phyloP scores from a whole-genome alignment of 768 basidiomycete genomes.

The Grammothele lineata region DNA sequence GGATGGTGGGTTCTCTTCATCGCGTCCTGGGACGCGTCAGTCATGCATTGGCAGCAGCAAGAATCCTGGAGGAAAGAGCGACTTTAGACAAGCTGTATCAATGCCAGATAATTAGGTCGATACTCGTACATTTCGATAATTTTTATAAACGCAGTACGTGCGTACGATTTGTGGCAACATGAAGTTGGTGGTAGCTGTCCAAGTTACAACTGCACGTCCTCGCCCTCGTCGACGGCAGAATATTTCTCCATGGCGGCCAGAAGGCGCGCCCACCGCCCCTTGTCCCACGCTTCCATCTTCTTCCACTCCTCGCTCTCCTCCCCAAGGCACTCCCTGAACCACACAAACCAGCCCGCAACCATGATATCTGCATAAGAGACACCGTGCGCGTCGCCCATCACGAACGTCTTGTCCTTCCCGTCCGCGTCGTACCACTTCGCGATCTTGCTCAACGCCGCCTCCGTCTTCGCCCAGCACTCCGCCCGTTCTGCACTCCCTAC shows the following conservation, averaged over 20 bases:
- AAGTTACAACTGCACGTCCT: not conserved
- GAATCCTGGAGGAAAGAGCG: too few species aligned
- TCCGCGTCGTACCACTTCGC: constrained; percentile 26
- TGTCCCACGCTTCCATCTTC: constrained; percentile 33
- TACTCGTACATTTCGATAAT: too few species aligned
- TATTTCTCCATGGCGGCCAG: constrained; percentile 29
- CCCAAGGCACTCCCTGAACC: constrained; percentile 29
- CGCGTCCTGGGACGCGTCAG: too few species aligned
- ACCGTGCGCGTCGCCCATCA: constrained; percentile 27
- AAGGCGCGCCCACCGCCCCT: constrained; percentile 36
- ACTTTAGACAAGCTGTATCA: too few species aligned
- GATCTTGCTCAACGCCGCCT: constrained; percentile 24
- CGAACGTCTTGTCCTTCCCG: constrained; percentile 17
- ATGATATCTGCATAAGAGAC: constrained; percentile 31
- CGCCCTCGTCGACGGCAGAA: constrained; percentile 12
- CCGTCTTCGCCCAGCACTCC: constrained; percentile 35
- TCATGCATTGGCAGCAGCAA: too few species aligned
- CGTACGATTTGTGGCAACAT: too few species aligned
- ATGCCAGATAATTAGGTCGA: too few species aligned
- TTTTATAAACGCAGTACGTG: too few species aligned
- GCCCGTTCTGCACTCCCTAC: constrained; percentile 23
- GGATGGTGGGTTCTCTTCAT: too few species aligned
- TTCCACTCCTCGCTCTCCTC: constrained; percentile 40
- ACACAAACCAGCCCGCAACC: constrained; percentile 29
- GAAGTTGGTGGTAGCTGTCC: too few species aligned